Conservation (phyloP, 2,329 filamentous ascomycete genomes). For the Colletotrichum tamarilloi region DNA sequence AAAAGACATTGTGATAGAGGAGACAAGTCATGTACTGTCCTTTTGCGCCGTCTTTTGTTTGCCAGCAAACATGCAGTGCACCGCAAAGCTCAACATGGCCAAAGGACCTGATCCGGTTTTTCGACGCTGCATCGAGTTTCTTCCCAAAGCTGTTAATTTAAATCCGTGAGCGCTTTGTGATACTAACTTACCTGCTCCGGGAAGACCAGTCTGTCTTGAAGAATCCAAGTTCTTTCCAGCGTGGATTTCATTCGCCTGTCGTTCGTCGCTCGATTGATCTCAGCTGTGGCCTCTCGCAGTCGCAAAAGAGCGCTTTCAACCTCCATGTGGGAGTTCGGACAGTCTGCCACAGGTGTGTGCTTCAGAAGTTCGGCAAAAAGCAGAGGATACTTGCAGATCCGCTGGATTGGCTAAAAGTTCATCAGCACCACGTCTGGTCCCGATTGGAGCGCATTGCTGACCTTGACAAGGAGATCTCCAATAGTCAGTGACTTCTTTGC, state of each 20-base stretch:
- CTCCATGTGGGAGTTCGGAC: constrained; percentile 83
- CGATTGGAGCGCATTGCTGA: constrained; percentile 46
- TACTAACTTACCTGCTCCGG: constrained; percentile 71
- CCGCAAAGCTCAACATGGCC: constrained; percentile 87
- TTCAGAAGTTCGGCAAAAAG: constrained; percentile 87
- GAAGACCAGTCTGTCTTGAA: constrained; percentile 85
- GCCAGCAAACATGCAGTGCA: constrained; percentile 85
- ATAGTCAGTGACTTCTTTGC: constrained; percentile 83
- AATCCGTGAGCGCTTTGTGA: neutral
- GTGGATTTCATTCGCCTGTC: constrained; percentile 75
- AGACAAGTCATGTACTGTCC: constrained; percentile 88
- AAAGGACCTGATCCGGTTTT: constrained; percentile 79
- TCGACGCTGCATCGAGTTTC: constrained; percentile 64
- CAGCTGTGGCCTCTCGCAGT: constrained; percentile 78
- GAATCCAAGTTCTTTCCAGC: constrained; percentile 84
- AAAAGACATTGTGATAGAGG: constrained; percentile 83
- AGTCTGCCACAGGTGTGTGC: constrained; percentile 85
- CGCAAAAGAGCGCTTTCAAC: constrained; percentile 79
- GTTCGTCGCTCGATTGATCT: constrained; percentile 87
- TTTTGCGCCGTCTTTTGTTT: constrained; percentile 72
- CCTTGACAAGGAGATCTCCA: constrained; percentile 91
- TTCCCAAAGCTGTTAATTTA: constrained; percentile 39
- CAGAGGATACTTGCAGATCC: constrained; percentile 90
- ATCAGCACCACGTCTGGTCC: constrained; percentile 18
- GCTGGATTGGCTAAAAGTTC: constrained; percentile 80